Evolutionary conservation across 2,329 filamentous ascomycete genomes (phyloP).

Genomic region (Colletotrichum sp.): DNA sequence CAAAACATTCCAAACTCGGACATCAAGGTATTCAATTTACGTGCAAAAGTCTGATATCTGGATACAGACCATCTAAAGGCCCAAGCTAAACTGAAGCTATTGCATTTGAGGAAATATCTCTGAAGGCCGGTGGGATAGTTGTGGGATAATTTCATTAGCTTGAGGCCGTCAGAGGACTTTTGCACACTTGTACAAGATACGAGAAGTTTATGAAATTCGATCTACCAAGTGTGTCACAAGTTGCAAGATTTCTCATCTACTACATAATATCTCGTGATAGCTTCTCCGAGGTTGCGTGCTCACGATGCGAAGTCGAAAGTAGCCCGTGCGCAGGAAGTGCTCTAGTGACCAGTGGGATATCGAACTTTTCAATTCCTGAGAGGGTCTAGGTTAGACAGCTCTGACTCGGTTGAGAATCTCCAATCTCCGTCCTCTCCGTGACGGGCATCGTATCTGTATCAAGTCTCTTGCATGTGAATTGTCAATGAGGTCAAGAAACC

Average conservation of each 20-base stretch:
- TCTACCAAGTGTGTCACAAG: neutral
- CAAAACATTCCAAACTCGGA: neutral
- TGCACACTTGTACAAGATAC: neutral
- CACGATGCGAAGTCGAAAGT: neutral
- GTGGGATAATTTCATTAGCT: neutral
- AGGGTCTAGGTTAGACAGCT: neutral
- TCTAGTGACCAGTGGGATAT: neutral
- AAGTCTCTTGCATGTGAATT: neutral
- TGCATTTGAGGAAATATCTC: neutral
- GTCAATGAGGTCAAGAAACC: neutral
- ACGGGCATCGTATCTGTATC: neutral
- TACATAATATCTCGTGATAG: neutral
- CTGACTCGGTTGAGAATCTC: neutral
- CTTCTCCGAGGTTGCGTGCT: neutral
- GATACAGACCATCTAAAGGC: neutral
- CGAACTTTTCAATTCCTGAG: neutral
- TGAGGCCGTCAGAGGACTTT: neutral
- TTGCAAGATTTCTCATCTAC: neutral
- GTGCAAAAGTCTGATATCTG: neutral
- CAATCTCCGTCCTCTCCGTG: neutral
- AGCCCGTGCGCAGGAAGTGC: neutral
- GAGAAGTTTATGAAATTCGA: neutral
- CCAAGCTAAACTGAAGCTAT: neutral
- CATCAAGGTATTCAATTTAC: neutral
- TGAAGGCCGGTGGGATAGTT: neutral